phyloP scores from a whole-genome alignment of 371 early-diverging fungal genomes.

The Rhizomucor miehei region DNA sequence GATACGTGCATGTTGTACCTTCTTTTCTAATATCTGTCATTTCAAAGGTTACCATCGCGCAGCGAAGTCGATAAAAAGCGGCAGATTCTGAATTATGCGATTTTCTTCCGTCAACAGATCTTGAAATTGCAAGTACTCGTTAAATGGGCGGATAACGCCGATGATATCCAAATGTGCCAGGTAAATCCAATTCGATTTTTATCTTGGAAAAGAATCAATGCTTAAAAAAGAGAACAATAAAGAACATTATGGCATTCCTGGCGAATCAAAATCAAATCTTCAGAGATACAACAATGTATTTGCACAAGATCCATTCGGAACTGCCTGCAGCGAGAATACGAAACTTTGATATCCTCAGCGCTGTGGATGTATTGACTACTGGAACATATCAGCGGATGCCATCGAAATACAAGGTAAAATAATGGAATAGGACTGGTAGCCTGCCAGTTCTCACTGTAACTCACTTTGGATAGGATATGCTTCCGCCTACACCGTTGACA shows the following conservation, averaged over 20 bases:
- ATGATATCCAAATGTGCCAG: conserved; percentile 75
- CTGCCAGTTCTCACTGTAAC: conserved; percentile 14
- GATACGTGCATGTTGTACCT: background rate
- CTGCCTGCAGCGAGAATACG: conserved; percentile 70
- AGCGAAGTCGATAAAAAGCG: conserved; percentile 56
- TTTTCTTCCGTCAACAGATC: conserved; percentile 58
- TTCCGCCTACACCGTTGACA: conserved; percentile 53
- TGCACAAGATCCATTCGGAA: conserved; percentile 61
- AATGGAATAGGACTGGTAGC: background rate
- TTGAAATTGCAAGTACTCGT: conserved; percentile 66
- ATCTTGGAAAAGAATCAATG: too few relatives aligned
- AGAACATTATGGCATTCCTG: conserved; percentile 72
- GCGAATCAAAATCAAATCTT: conserved; percentile 71
- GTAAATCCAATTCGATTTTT: conserved; percentile 22
- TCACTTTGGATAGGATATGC: conserved; percentile 31
- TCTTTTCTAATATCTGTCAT: background rate
- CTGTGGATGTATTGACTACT: conserved; percentile 74
- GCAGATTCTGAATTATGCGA: conserved; percentile 56
- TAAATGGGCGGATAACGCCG: conserved; percentile 71
- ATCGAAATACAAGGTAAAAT: conserved; percentile 41
- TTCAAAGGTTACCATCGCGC: conserved; percentile 53
- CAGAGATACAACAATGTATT: conserved; percentile 60
- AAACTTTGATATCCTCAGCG: conserved; percentile 73
- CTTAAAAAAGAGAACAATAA: too few relatives aligned
- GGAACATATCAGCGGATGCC: conserved; percentile 75